phyloP scores from a whole-genome alignment of 768 basidiomycete genomes.

The Rhodotorula kratochvilovae region DNA sequence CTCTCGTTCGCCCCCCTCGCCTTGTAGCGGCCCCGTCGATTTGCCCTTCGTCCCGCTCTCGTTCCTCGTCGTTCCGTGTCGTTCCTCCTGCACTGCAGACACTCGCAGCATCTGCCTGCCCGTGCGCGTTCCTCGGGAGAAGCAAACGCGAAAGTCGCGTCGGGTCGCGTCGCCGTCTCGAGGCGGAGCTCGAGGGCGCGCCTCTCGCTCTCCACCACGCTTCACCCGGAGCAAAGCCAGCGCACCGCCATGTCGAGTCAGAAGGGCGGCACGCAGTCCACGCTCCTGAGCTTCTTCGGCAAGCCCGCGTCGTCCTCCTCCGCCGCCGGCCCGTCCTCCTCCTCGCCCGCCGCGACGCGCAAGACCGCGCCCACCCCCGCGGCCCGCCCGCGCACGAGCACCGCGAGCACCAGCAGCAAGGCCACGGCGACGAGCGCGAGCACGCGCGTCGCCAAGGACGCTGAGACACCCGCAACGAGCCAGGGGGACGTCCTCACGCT shows the following conservation, averaged over 20 bases:
- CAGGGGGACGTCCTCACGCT: conserved; percentile 6
- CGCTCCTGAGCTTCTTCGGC: conserved; percentile 22
- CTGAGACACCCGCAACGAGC: neutral
- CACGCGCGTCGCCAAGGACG: neutral
- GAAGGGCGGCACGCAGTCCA: conserved; percentile 2
- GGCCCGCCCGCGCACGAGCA: neutral
- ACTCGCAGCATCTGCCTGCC: too few relatives aligned
- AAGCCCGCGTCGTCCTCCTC: conserved; percentile 1
- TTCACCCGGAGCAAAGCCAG: neutral
- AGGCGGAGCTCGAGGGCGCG: too few relatives aligned
- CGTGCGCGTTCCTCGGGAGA: too few relatives aligned
- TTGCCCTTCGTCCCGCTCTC: neutral
- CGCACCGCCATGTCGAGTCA: neutral
- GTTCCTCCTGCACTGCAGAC: too few relatives aligned
- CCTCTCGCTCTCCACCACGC: neutral
- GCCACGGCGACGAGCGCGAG: neutral
- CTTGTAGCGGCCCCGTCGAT: neutral
- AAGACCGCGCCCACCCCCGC: conserved; percentile 1
- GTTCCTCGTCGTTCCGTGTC: neutral
- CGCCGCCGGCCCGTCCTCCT: neutral
- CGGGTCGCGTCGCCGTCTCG: neutral
- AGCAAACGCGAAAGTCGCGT: neutral
- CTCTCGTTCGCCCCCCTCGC: too few relatives aligned
- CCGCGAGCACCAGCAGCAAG: neutral
- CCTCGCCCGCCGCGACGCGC: neutral